Conservation (phyloP, 768 basidiomycete species). For the Boletus fagicola region DNA sequence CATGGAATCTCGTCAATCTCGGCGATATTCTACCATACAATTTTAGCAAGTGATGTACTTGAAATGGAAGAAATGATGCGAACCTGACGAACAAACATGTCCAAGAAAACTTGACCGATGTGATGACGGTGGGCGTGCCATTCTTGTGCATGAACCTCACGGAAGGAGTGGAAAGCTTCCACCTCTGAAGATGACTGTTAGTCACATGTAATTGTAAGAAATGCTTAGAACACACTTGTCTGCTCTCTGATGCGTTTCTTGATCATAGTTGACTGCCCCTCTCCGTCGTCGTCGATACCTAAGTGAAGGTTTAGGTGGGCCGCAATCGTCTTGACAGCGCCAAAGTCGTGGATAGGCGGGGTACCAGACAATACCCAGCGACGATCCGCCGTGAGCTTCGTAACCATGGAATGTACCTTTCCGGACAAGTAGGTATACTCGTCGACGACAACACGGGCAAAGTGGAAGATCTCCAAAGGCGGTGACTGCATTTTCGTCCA, state of each 20-base stretch:
- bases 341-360: constrained; percentile 89
- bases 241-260: constrained; percentile 82
- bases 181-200: constrained; percentile 52
- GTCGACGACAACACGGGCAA: constrained; percentile 84
- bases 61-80: constrained; percentile 13
- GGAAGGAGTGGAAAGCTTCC: constrained; percentile 95
- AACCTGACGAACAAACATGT: constrained; percentile 84
- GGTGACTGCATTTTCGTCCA: constrained; percentile 81
- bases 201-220: constrained; percentile 1
- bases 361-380: constrained; percentile 98
- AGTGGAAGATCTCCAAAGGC: constrained; percentile 91
- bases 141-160: constrained; percentile 86
- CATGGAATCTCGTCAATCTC: constrained; percentile 96
- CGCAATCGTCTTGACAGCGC: constrained; percentile 85
- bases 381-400: constrained; percentile 69
- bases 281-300: constrained; percentile 85
- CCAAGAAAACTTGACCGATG: constrained; percentile 77
- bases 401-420: constrained; percentile 74
- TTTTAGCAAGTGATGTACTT: constrained; percentile 12
- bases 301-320: constrained; percentile 88
- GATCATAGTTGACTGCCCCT: constrained; percentile 69
- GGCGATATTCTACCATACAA: constrained; percentile 70
- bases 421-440: constrained; percentile 93
- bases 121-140: constrained; percentile 90
- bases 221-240: constrained; percentile 55